A percentile compares a stretch with the other conserved stretches of the same genome.
Evolutionary conservation across 73 alveolate genomes (phyloP).

Genomic region (Blepharisma japonicum): DNA sequence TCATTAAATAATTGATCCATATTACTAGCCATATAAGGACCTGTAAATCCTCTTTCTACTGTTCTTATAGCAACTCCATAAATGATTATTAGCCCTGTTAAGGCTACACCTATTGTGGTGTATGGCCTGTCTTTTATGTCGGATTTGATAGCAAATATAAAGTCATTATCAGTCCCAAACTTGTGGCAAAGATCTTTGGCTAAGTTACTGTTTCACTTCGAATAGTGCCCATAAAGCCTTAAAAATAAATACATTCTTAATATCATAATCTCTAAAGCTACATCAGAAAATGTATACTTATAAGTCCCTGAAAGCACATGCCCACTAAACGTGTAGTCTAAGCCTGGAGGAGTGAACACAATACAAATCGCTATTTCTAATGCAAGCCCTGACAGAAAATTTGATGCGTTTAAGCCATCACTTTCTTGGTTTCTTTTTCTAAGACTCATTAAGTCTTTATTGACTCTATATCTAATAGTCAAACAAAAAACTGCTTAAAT

Average conservation of each 20-base stretch:
- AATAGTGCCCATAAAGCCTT: slow-evolving; percentile 56
- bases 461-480: not conserved
- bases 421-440: slow-evolving; percentile 15
- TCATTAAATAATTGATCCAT: slow-evolving; percentile 40
- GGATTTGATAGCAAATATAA: slow-evolving; percentile 48
- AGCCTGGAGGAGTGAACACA: not conserved
- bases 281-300: slow-evolving; percentile 34
- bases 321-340: not conserved
- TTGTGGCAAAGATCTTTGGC: slow-evolving; percentile 40
- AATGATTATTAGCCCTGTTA: slow-evolving; percentile 14
- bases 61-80: slow-evolving; percentile 40
- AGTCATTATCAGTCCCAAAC: slow-evolving; percentile 24
- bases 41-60: slow-evolving; percentile 27
- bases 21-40: not conserved
- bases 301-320: not conserved
- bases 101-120: slow-evolving; percentile 32
- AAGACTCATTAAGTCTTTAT: not conserved
- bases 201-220: slow-evolving; percentile 45
- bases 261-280: slow-evolving; percentile 29
- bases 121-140: slow-evolving; percentile 54
- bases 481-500: slow-evolving; percentile 3
- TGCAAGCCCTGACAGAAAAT: not conserved
- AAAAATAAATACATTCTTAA: slow-evolving; percentile 36
- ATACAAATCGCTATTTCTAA: not conserved
- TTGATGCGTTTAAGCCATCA: slow-evolving; percentile 1